A percentile compares a stretch with the other conserved stretches of the same genome.
Conservation (phyloP, 2,329 filamentous ascomycete species). For the Penicillium sp. region DNA sequence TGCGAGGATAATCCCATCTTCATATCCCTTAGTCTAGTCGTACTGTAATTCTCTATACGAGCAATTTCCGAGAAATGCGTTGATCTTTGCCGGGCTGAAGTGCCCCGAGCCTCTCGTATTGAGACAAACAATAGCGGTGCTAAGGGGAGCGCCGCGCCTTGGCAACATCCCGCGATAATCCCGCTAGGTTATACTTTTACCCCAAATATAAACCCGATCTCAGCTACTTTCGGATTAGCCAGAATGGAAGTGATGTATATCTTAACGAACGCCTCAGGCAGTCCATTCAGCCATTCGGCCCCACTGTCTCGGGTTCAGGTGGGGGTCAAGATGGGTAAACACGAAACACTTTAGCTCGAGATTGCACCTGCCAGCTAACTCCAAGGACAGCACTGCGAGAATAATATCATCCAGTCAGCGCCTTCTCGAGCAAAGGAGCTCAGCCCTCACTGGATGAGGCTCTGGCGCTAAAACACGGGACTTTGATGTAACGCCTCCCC, state of each 20-base stretch:
- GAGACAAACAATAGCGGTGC: slow-evolving; percentile 13
- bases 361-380: no score
- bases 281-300: background rate
- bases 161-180: background rate
- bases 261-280: background rate
- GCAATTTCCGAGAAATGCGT: background rate
- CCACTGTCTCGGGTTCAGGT: background rate
- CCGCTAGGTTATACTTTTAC: no score
- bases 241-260: background rate
- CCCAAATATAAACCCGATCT: no score
- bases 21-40: background rate
- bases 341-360: no score
- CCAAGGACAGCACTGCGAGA: no score
- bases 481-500: background rate
- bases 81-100: slow-evolving; percentile 12
- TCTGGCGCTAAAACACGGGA: background rate
- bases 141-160: background rate
- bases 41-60: slow-evolving; percentile 1
- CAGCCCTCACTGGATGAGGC: background rate
- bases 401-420: no score
- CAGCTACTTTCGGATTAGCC: no score
- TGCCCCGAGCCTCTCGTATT: background rate
- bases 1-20: background rate
- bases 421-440: no score
- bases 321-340: background rate